Evolutionary conservation across 306 rosid species (phyloP).

Genomic region (Casuarina cunninghamiana): DNA sequence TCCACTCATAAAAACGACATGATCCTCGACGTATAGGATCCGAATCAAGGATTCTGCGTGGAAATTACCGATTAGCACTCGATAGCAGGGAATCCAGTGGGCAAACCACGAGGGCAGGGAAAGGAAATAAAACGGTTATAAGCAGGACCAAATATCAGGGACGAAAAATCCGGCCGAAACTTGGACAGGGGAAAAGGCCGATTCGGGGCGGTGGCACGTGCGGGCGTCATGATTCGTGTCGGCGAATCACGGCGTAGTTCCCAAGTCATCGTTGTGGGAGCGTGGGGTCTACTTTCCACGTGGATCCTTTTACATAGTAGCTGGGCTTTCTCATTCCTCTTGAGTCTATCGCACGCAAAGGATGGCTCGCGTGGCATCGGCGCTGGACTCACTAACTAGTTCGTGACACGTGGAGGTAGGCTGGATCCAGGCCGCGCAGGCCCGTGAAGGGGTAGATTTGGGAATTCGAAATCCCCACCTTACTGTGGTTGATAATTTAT

Average conservation of each 20-base stretch:
- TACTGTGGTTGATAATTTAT: no score
- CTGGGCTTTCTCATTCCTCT: background rate
- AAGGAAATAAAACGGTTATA: conserved; percentile 2
- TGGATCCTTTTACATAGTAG: conserved; percentile 32
- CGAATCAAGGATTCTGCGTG: background rate
- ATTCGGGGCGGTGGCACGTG: conserved; percentile 40
- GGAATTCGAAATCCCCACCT: background rate
- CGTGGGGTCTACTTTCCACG: conserved; percentile 40
- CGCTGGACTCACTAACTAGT: conserved; percentile 30
- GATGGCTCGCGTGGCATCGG: conserved; percentile 47
- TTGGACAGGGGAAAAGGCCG: conserved; percentile 33
- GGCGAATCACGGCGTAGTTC: conserved; percentile 41
- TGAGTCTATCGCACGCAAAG: conserved; percentile 56
- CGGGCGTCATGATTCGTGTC: conserved; percentile 45
- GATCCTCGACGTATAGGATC: background rate
- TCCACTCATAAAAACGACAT: background rate
- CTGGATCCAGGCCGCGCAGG: conserved; percentile 40
- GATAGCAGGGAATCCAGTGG: no score
- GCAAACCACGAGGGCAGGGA: background rate
- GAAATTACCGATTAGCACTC: background rate
- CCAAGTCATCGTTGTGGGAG: conserved; percentile 33
- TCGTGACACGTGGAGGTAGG: conserved; percentile 34
- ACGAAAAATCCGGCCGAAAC: conserved; percentile 25
- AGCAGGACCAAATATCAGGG: conserved; percentile 7
- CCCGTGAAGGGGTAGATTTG: conserved; percentile 25